Base-by-base conservation (phyloP, 805 yeast genomes). In the Ogataea nakhonphanomensis region DNA sequence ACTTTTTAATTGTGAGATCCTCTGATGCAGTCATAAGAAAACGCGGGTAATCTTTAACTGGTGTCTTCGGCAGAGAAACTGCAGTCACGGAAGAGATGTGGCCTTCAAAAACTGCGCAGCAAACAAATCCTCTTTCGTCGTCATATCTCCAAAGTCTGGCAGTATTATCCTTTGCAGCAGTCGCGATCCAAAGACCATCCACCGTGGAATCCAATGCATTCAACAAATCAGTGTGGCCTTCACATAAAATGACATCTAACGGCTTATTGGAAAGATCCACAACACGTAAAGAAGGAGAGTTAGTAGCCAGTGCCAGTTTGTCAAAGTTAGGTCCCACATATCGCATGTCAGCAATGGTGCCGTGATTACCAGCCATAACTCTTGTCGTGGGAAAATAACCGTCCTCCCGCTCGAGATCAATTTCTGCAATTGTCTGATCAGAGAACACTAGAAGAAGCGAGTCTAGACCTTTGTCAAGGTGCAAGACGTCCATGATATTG, bases 71-170 rank as follows among this genome's bases (percentile, higher is more conserved):
- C 41, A 91, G 66, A 1, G 79, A 82, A 25, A 89, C 79, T 0
- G 95, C 91, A 7, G 93, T 83, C 2, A 93, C 84, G 1, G 95
- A 74, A 1, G 89, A 84, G 4, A 87, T 81, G 62, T 93, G 99
- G 5, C 99, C 99, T 41, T 72, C 73, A 59, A 85, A 87, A 7
- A 75, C 71, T 0, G 89, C 80, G 56, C 74, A 78, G 21, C 67
- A 64, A 8, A 59, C 63, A 41, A 74, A 74, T 2, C 51, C 65
- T 0, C 54, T 48, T 0, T 61, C 67, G 2, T 72, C 74, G 49
- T 76, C 66, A 64, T 69, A 83, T 49, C 62, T 70, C 99, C 99
- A 93, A 44, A 93, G 62, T 45, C 87, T 73, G 0, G 93, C 95
- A 27, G 82, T 81, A 48, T 79, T 74, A 61, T 93, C 99, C 63